phyloP scores from a whole-genome alignment of 1,284 basidiomycete genomes.

The Macrocystidia cucumis region DNA sequence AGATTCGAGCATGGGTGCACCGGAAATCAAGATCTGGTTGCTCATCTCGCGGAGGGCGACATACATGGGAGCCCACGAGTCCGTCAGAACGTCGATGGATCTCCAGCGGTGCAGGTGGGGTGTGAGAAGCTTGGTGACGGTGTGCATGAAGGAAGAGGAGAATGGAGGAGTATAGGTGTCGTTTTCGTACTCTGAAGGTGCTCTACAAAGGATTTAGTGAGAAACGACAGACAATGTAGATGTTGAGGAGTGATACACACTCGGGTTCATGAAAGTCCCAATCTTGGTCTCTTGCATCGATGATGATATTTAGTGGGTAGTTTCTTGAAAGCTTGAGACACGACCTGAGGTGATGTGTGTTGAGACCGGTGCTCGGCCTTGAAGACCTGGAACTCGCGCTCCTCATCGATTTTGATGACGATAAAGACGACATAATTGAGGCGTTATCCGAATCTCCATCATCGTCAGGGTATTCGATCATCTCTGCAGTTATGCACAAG shows the following conservation, averaged over 20 bases:
- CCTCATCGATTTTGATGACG: no score
- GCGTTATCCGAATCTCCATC: conserved; percentile 13
- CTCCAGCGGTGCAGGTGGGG: conserved; percentile 41
- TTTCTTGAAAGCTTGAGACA: conserved; percentile 36
- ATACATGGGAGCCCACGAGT: conserved; percentile 44
- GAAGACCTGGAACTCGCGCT: no score
- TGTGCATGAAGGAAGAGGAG: conserved; percentile 30
- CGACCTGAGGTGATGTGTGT: conserved; percentile 24
- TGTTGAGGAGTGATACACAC: conserved; percentile 23
- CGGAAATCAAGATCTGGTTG: conserved; percentile 18
- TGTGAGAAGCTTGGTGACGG: conserved; percentile 32
- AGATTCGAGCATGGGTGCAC: conserved; percentile 38
- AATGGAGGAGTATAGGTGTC: conserved; percentile 30
- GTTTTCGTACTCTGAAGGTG: conserved; percentile 15
- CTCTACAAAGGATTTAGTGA: conserved; percentile 9
- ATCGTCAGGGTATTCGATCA: conserved; percentile 17
- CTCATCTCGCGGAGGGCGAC: conserved; percentile 35
- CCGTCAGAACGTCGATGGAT: conserved; percentile 42
- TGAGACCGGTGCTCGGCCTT: conserved; percentile 14
- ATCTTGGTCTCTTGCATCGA: conserved; percentile 44
- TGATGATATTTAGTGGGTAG: conserved; percentile 41
- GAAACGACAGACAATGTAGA: conserved; percentile 9
- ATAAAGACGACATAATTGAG: no score
- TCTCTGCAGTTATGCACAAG: conserved; percentile 36
- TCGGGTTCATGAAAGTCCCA: conserved; percentile 43